phyloP scores from a whole-genome alignment of 2,329 filamentous ascomycete genomes.

The Amphichorda felina region DNA sequence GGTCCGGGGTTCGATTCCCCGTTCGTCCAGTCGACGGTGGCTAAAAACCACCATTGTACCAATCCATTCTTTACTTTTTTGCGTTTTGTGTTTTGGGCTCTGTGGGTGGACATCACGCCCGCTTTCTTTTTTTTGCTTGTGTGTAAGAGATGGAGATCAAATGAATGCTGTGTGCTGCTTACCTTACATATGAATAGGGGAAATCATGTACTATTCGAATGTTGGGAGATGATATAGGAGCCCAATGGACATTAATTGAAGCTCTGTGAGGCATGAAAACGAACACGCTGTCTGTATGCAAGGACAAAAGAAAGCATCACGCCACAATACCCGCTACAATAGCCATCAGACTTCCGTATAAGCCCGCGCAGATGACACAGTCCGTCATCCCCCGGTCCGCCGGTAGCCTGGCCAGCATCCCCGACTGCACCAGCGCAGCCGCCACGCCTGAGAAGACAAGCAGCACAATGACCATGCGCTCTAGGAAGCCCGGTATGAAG shows the following conservation, averaged over 20 bases:
- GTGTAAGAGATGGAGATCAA: too few species aligned
- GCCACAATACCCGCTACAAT: not conserved
- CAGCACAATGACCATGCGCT: conserved; percentile 43
- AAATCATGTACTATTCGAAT: too few species aligned
- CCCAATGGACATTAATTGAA: too few species aligned
- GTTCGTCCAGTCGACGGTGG: conserved; percentile 2
- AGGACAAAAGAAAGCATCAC: not conserved
- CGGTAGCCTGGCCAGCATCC: conserved; percentile 4
- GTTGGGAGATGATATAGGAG: too few species aligned
- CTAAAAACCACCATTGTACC: not conserved
- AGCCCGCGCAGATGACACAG: not conserved
- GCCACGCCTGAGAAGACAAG: conserved; percentile 36
- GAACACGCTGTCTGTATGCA: too few species aligned
- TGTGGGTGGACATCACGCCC: too few species aligned
- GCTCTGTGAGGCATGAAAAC: too few species aligned
- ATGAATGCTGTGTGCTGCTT: too few species aligned
- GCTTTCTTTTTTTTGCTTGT: too few species aligned
- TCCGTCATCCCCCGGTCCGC: not conserved
- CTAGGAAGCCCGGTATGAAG: conserved; percentile 42
- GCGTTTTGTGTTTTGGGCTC: not conserved
- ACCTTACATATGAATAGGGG: too few species aligned
- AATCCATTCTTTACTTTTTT: not conserved
- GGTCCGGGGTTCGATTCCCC: conserved; percentile 6
- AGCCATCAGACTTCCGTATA: conserved; percentile 2
- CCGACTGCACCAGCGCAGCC: conserved; percentile 14